These are phyloP conservation scores for Tetrahymena thermophila DNA, from an alignment of 73 alveolate species.

Conservation along the genomic window DNA sequence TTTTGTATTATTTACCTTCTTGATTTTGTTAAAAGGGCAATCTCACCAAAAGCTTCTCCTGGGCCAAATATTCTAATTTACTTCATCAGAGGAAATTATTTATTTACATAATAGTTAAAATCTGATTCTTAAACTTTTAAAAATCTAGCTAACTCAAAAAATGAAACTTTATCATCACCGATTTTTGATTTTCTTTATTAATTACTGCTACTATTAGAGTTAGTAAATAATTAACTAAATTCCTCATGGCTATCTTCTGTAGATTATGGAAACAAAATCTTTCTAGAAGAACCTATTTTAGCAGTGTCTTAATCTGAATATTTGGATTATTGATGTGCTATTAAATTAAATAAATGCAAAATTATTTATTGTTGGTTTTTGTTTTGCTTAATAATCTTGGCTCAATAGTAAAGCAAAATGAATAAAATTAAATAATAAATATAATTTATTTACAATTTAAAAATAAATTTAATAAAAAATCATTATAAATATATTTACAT, in stretches of 20 bases:
- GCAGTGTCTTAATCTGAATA: neutral
- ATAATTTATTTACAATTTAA: too few species aligned
- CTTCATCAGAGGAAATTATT: neutral
- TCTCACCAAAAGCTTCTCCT: slow-evolving; percentile 93
- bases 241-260: neutral
- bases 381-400: too few species aligned
- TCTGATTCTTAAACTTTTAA: neutral
- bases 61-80: slow-evolving; percentile 58
- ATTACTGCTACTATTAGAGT: neutral
- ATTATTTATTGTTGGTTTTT: too few species aligned
- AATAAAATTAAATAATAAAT: too few species aligned
- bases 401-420: too few species aligned
- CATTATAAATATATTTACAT: neutral
- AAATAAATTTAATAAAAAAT: too few species aligned
- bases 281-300: neutral
- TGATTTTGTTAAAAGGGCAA: slow-evolving; percentile 73
- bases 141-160: neutral
- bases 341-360: too few species aligned
- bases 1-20: neutral
- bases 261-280: neutral
- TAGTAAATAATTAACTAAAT: neutral
- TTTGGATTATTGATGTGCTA: neutral
- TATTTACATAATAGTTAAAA: neutral
- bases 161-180: neutral
- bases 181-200: neutral